Conservation (phyloP, 371 early-diverging fungal species). For the Haplosporangium sp. region DNA sequence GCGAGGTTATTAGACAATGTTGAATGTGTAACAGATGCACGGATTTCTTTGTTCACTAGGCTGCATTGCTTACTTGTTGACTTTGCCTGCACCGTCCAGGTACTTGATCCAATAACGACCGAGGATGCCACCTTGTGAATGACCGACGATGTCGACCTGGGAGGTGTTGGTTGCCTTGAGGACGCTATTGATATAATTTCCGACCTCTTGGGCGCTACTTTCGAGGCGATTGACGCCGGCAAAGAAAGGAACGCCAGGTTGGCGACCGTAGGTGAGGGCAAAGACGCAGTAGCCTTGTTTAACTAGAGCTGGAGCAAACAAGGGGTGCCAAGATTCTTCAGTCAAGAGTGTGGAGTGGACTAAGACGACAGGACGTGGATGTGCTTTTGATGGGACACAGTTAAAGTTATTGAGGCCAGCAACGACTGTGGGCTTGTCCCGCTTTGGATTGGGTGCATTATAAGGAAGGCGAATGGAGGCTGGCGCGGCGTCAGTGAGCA, state of each 20-base stretch:
- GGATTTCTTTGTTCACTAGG: background rate
- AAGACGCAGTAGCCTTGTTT: constrained; percentile 33
- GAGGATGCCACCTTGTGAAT: constrained; percentile 32
- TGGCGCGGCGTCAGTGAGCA: background rate
- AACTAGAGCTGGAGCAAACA: constrained; percentile 16
- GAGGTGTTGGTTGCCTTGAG: constrained; percentile 18
- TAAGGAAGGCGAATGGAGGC: constrained; percentile 3
- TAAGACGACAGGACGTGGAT: constrained; percentile 18
- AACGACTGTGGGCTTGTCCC: constrained; percentile 11
- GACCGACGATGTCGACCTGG: constrained; percentile 36
- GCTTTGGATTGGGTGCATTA: constrained; percentile 17
- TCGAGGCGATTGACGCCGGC: constrained; percentile 17
- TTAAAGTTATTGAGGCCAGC: constrained; percentile 16
- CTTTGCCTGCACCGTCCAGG: constrained; percentile 27
- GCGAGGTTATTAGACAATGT: background rate
- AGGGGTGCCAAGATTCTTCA: constrained; percentile 23
- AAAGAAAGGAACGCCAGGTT: constrained; percentile 12
- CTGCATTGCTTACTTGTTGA: constrained; percentile 9
- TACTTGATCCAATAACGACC: constrained; percentile 36
- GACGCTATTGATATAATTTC: constrained; percentile 16
- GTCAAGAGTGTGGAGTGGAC: constrained; percentile 27
- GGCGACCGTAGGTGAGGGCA: constrained; percentile 31
- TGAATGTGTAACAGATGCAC: background rate
- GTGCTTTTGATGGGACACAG: constrained; percentile 7
- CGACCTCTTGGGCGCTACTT: constrained; percentile 19